Percentiles rank a stretch among this genome's conserved stretches.
Conservation (phyloP, 2,329 filamentous ascomycete species). For the Fusarium pseudocircinatum region DNA sequence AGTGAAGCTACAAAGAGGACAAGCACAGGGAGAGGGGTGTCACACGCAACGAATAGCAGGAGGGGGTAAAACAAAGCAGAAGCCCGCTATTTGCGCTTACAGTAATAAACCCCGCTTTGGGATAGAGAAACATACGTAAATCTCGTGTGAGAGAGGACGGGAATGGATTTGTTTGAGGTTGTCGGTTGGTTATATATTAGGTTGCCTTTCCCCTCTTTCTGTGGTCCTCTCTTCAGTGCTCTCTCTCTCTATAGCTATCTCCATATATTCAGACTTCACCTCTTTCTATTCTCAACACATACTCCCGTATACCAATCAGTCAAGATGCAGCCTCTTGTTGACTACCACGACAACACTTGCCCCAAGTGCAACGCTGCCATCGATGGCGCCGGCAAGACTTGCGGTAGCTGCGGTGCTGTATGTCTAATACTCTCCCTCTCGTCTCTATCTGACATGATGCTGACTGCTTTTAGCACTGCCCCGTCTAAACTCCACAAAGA, state of each 20-base stretch:
- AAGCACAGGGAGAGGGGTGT: conserved; percentile 4
- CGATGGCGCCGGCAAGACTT: conserved; percentile 60
- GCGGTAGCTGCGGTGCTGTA: conserved; percentile 66
- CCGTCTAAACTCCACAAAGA: conserved; percentile 32
- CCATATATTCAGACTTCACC: not conserved
- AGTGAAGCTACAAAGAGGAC: not conserved
- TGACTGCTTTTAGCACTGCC: conserved; percentile 38
- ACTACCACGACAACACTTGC: conserved; percentile 55
- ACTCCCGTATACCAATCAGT: not conserved
- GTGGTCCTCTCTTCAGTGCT: not conserved
- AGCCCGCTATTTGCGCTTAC: conserved; percentile 30
- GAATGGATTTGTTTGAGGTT: conserved; percentile 11
- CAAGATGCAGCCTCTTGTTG: conserved; percentile 49
- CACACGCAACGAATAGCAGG: conserved; percentile 34
- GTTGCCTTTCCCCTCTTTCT: not conserved
- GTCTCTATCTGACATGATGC: not conserved
- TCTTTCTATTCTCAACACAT: not conserved
- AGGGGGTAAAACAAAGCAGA: conserved; percentile 36
- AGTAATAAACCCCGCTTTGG: conserved; percentile 29
- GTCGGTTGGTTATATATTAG: conserved; percentile 12
- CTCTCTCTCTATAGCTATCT: not conserved
- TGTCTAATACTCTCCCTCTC: conserved; percentile 40
- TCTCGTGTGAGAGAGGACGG: conserved; percentile 16
- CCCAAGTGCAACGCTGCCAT: conserved; percentile 65
- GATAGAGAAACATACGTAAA: conserved; percentile 19